Evolutionary conservation across 1,284 basidiomycete species (phyloP), one percentile per base, ranked within the genome.

Genomic region (Trametes hirsuta): DNA sequence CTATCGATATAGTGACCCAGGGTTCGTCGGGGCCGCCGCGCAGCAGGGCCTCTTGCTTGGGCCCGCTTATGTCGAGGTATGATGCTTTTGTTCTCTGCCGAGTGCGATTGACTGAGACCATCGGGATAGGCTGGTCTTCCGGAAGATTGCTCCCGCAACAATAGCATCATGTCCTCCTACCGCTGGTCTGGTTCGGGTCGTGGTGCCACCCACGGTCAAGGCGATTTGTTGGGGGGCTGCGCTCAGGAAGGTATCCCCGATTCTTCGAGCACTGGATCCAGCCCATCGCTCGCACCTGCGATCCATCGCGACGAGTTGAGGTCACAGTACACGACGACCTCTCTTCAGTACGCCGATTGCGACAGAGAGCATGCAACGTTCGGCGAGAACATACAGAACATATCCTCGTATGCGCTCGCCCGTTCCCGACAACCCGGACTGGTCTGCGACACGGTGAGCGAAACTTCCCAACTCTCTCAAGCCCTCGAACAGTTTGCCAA

Each of bases 391-490:
- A 25, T 42, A 6, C 55, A 34, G 4, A 55, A 54, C 36, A 12
- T 44, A 2, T 41, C 58, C 21, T 36, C 40, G 50, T 55, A 55
- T 25, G 18, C 55, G n/a, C 55, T 53, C 36, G n/a, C 55, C 21
- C 42, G 48, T 34, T 39, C 42, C 12, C 50, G 53, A 34, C 57
- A 61, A n/a, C 47, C 50, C 11, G 55, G 50, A 25, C 55, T 60
- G 22, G 52, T 57, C 37, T 59, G 64, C 58, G 49, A 59, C 54
- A 61, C 64, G 36, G 64, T 65, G 30, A 50, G 64, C 37, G 10
- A 21, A 18, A 6, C 18, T 24, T 21, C 25, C n/a, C 15, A 10
- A 30, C 30, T 30, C 30, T 39, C 21, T 53, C 42, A 25, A 15
- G 10, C 24, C 8, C 25, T 34, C 44, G 49, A 37, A n/a, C 35